Evolutionary conservation across 176 grass and related monocot genomes (phyloP).

Genomic region (Musa beccarii): DNA sequence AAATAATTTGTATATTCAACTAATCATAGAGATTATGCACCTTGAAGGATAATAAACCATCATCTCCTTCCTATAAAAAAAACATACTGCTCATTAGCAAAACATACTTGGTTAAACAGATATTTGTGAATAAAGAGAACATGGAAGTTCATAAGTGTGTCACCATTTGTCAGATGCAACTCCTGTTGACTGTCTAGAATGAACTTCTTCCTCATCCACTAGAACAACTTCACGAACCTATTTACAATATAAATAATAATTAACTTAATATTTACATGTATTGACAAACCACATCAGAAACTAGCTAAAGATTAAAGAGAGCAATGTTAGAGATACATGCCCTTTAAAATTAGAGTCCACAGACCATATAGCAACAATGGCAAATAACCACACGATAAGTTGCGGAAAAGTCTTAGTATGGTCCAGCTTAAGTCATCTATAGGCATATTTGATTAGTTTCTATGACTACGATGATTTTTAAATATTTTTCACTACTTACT

Average conservation of each 20-base stretch:
- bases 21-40: constrained; percentile 23
- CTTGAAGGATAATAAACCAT: constrained; percentile 82
- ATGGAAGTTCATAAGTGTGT: constrained; percentile 13
- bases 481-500: no score
- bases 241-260: constrained; percentile 9
- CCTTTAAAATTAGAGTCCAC: no score
- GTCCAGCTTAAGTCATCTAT: no score
- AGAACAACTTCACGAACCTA: constrained; percentile 64
- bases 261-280: not conserved
- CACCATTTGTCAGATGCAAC: constrained; percentile 39
- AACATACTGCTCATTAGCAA: constrained; percentile 11
- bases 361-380: no score
- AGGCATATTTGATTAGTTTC: no score
- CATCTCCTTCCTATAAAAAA: constrained; percentile 41
- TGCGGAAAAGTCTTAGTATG: no score
- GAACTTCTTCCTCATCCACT: constrained; percentile 53
- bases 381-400: no score
- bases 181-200: constrained; percentile 23
- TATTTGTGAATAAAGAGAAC: constrained; percentile 16
- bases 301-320: no score
- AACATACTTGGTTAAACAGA: constrained; percentile 15
- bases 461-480: no score
- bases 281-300: no score
- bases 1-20: constrained; percentile 3
- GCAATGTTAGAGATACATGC: no score